Percentiles rank a stretch among this genome's conserved stretches.
Evolutionary conservation across 75 land plant species (phyloP).

Genomic region (Picea glauca): DNA sequence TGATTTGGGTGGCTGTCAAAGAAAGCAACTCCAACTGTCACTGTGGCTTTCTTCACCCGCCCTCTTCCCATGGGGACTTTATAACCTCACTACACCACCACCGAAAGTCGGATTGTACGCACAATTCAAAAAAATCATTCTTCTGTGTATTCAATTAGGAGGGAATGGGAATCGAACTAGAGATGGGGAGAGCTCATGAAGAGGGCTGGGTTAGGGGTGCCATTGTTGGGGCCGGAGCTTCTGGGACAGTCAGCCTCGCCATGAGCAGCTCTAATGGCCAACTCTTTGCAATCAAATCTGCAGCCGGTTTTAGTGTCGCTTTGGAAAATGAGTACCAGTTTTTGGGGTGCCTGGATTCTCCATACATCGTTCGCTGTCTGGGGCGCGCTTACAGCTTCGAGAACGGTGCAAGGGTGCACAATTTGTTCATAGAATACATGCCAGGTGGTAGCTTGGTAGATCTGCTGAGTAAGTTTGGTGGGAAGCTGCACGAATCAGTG

Average conservation of each 20-base stretch:
- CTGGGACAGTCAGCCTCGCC: slow-evolving; percentile 42
- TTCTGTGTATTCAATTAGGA: too few relatives aligned
- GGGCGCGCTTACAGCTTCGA: slow-evolving; percentile 24
- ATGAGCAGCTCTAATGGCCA: slow-evolving; percentile 32
- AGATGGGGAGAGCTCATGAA: background rate
- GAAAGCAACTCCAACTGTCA: too few relatives aligned
- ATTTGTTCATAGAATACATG: slow-evolving; percentile 61
- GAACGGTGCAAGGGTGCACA: slow-evolving; percentile 15
- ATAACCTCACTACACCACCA: too few relatives aligned
- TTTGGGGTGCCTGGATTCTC: slow-evolving; percentile 28
- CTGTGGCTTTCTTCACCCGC: too few relatives aligned
- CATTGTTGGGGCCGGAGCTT: slow-evolving; percentile 44
- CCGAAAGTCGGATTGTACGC: too few relatives aligned
- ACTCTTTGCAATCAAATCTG: slow-evolving; percentile 59
- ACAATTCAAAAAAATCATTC: too few relatives aligned
- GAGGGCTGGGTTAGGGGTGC: slow-evolving; percentile 38
- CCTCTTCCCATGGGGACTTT: too few relatives aligned
- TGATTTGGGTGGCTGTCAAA: too few relatives aligned
- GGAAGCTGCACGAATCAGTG: slow-evolving; percentile 30
- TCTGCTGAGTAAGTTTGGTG: slow-evolving; percentile 39
- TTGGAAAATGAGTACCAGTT: slow-evolving; percentile 41
- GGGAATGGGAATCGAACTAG: background rate
- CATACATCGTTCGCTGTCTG: slow-evolving; percentile 29
- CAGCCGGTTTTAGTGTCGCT: slow-evolving; percentile 1
- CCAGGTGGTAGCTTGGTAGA: slow-evolving; percentile 54